phyloP scores from a whole-genome alignment of 805 yeast genomes.

The Metschnikowia kofuensis region DNA sequence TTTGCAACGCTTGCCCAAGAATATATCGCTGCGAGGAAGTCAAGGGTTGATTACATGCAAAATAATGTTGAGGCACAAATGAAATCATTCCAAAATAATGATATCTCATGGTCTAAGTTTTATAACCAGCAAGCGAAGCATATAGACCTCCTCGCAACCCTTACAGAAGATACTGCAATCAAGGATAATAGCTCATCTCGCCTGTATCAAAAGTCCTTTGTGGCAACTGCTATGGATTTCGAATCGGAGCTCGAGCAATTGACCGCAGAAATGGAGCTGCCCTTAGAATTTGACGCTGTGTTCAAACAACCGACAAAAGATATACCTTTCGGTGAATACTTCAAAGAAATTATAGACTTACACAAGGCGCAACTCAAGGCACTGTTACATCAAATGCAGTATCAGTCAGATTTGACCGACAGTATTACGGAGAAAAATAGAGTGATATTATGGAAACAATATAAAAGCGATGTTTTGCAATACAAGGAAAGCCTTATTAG shows the following conservation, averaged over 20 bases:
- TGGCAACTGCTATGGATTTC: slow-evolving; percentile 17
- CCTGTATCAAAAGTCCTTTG: neutral
- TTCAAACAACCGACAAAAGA: slow-evolving; percentile 16
- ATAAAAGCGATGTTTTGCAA: slow-evolving; percentile 22
- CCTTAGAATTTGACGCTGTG: slow-evolving; percentile 30
- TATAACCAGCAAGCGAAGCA: slow-evolving; percentile 34
- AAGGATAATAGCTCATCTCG: neutral
- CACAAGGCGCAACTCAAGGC: slow-evolving; percentile 24
- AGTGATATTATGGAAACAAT: slow-evolving; percentile 35
- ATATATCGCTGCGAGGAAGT: slow-evolving; percentile 27
- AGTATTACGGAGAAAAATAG: slow-evolving; percentile 22
- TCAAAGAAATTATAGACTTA: slow-evolving; percentile 22
- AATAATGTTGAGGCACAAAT: slow-evolving; percentile 24
- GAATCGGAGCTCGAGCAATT: slow-evolving; percentile 32
- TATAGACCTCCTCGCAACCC: slow-evolving; percentile 29
- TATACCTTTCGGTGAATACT: slow-evolving; percentile 24
- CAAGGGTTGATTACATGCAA: slow-evolving; percentile 28
- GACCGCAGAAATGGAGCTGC: slow-evolving; percentile 30
- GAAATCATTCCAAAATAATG: slow-evolving; percentile 26
- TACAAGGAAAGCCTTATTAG: slow-evolving; percentile 25
- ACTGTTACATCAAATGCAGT: slow-evolving; percentile 27
- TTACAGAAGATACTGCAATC: slow-evolving; percentile 30
- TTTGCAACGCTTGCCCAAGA: slow-evolving; percentile 23
- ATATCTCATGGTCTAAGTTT: slow-evolving; percentile 31
- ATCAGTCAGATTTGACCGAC: slow-evolving; percentile 26